Evolutionary conservation across 805 yeast genomes (phyloP).

Genomic region (Metschnikowia proteae): DNA sequence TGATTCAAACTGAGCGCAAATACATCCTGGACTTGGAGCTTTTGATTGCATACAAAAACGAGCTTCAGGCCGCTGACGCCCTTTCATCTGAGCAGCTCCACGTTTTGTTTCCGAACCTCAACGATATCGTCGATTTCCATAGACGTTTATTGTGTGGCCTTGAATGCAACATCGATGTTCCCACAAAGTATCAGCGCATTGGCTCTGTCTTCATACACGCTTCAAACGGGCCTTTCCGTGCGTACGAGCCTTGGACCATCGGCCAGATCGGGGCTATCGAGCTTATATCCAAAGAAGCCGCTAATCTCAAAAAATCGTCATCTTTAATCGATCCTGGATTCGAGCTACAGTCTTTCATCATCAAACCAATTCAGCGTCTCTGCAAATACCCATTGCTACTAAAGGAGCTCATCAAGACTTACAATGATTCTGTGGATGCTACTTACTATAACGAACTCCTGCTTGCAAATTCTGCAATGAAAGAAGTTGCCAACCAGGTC

Average conservation of each 20-base stretch:
- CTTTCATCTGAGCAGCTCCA: conserved; percentile 78
- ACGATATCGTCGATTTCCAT: conserved; percentile 85
- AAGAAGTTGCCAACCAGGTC: conserved; percentile 79
- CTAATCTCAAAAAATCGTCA: conserved; percentile 52
- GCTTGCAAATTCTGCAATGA: conserved; percentile 68
- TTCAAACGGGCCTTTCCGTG: conserved; percentile 71
- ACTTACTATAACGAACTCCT: conserved; percentile 57
- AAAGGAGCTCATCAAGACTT: conserved; percentile 65
- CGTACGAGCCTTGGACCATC: conserved; percentile 92
- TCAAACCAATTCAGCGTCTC: conserved; percentile 95
- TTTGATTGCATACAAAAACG: conserved; percentile 62
- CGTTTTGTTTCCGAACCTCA: conserved; percentile 77
- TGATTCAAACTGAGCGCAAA: conserved; percentile 86
- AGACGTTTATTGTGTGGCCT: conserved; percentile 82
- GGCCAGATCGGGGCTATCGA: conserved; percentile 87
- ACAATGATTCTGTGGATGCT: conserved; percentile 30
- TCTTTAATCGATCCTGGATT: conserved; percentile 73
- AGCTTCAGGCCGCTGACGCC: conserved; percentile 59
- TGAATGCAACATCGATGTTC: conserved; percentile 80
- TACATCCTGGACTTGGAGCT: conserved; percentile 88
- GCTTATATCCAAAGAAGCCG: conserved; percentile 61
- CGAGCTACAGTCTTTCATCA: conserved; percentile 82
- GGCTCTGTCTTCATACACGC: conserved; percentile 88
- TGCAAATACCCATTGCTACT: conserved; percentile 89
- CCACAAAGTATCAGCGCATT: conserved; percentile 72